These are phyloP conservation scores for Escovopsis sp. DNA, from an alignment of 2,329 filamentous ascomycete species.

Conservation along the genomic window DNA sequence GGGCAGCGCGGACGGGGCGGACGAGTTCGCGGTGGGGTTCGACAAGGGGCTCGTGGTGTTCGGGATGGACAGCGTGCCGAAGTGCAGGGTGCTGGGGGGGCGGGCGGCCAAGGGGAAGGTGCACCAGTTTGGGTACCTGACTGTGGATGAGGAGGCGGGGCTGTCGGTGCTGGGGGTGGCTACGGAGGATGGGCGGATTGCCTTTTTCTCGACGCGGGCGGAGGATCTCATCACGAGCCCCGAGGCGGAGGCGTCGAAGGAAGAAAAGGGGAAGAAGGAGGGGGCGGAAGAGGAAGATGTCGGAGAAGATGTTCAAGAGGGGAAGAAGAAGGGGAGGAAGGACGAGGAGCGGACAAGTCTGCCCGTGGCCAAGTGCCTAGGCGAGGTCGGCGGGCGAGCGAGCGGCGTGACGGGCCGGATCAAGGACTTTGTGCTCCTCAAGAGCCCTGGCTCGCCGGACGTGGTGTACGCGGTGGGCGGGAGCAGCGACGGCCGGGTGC, in stretches of 20 bases:
- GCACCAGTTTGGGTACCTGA: conserved; percentile 64
- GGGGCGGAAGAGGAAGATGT: too few species aligned
- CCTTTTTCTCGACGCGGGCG: conserved; percentile 61
- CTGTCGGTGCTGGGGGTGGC: conserved; percentile 54
- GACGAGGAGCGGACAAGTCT: conserved; percentile 18
- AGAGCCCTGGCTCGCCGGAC: conserved; percentile 21
- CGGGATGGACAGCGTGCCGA: conserved; percentile 73
- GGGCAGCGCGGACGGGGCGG: conserved; percentile 52
- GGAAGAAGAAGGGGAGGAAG: conserved; percentile 15
- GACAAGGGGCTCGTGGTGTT: conserved; percentile 76
- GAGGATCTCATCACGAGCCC: conserved; percentile 25
- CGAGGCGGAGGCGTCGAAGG: conserved; percentile 5
- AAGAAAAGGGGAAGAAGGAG: background rate
- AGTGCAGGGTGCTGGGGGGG: conserved; percentile 46
- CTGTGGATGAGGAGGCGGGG: conserved; percentile 26
- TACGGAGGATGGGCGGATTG: conserved; percentile 76
- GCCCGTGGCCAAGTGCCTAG: conserved; percentile 49
- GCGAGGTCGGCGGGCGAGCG: conserved; percentile 58
- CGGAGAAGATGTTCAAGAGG: too few species aligned
- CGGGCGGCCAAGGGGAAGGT: conserved; percentile 57
- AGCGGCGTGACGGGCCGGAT: conserved; percentile 53
- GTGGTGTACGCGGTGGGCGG: conserved; percentile 50
- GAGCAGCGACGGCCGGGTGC: conserved; percentile 74
- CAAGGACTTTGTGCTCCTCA: conserved; percentile 71
- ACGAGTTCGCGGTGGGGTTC: conserved; percentile 81